Evolutionary conservation across 1,139 yeast genomes (phyloP), one percentile per base, ranked within the genome.

Genomic region (Sugiyamaella novakii): DNA sequence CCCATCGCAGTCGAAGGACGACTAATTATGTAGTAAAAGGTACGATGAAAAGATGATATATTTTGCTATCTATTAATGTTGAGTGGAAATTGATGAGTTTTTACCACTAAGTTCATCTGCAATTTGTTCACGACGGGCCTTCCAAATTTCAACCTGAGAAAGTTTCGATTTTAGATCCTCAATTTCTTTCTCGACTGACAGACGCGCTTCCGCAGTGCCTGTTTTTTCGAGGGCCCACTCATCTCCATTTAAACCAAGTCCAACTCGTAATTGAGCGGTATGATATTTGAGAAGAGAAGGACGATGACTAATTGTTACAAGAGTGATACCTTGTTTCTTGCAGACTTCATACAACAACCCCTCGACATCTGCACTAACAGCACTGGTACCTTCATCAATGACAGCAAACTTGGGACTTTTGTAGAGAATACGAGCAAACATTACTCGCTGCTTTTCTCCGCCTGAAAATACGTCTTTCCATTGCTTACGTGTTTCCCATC

Each of bases 391-490:
- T 68, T 91, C 97, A 68, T 91, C 98, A 56, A 91, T 76, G 5
- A 91, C 81, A 2, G 91, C 92, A 67, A 87, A 86, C 64, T 78
- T 78, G 38, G 96, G 96, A 48, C 78, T 77, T 66, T 86, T 87
- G 71, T 85, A 88, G 59, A 91, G 73, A 5, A 91, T 79, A 59
- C 97, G 76, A 0, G 97, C 97, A 73, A 91, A 86, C 69, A 89
- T 83, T 65, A 89, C 78, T 62, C 96, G 80, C 72, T 91, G 98
- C 70, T 88, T 85, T 66, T 91, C 98, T 48, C 98, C 98, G 14
- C 98, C 98, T 67, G 95, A 84, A 59, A 91, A 78, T 14, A 91
- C 87, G 64, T 86, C 95, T 62, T 84, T 84, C 98, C 98, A 91
- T 59, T 84, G 89, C 57, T 84, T 84, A 49, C 70, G 71, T 30